These are phyloP conservation scores for Apiospora hydei DNA, from an alignment of 2,329 filamentous ascomycete genomes.

Conservation along the genomic window DNA sequence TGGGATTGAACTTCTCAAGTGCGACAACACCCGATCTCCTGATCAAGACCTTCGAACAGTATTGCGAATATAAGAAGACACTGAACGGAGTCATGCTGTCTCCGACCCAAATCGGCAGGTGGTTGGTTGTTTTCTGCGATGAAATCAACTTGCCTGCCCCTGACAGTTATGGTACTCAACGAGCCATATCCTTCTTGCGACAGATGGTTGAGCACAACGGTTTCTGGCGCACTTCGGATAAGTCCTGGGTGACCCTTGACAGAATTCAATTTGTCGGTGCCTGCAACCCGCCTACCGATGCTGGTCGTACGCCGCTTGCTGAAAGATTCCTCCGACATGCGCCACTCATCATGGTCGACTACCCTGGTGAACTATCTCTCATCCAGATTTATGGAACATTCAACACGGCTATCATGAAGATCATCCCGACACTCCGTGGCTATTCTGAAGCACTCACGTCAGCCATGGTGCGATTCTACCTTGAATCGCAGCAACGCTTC, in stretches of 20 bases:
- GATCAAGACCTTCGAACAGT: conserved; percentile 99
- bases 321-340: conserved; percentile 94
- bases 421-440: conserved; percentile 91
- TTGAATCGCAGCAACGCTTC: conserved; percentile 93
- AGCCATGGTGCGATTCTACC: conserved; percentile 96
- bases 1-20: conserved; percentile 98
- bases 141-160: conserved; percentile 99
- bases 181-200: conserved; percentile 95
- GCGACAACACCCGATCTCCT: conserved; percentile 97
- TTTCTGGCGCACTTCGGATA: conserved; percentile 98
- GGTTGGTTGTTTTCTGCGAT: conserved; percentile 98
- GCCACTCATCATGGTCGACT: conserved; percentile 99
- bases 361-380: conserved; percentile 92
- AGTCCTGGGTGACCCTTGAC: conserved; percentile 96
- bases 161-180: conserved; percentile 96
- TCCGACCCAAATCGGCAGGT: conserved; percentile 94
- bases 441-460: conserved; percentile 94
- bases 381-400: conserved; percentile 99
- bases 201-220: conserved; percentile 99
- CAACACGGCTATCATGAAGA: conserved; percentile 95
- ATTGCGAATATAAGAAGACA: conserved; percentile 99
- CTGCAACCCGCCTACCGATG: conserved; percentile 97
- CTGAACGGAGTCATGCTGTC: conserved; percentile 95
- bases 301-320: conserved; percentile 92
- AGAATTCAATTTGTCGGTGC: conserved; percentile 99